Evolutionary conservation across 2,329 filamentous ascomycete genomes (phyloP).

Genomic region (Scedosporium minutisporum): DNA sequence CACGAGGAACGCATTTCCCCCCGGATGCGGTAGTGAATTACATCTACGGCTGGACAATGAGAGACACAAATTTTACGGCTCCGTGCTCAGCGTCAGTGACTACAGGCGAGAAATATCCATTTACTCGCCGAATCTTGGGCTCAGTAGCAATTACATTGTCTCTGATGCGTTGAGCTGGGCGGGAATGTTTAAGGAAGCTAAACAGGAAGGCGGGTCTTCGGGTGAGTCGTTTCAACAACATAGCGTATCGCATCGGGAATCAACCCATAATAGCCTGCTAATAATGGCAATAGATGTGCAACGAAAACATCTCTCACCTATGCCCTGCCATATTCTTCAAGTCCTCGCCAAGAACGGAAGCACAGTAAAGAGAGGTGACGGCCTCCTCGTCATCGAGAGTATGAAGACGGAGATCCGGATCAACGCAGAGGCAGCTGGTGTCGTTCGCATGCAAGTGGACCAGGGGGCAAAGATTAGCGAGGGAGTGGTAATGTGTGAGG

Average conservation of each 20-base stretch:
- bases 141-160: neutral
- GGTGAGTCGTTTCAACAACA: neutral
- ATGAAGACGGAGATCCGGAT: conserved; percentile 9
- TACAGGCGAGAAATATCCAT: conserved; percentile 1
- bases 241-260: no score
- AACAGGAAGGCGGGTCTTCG: neutral
- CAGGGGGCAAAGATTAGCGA: conserved; percentile 7
- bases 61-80: neutral
- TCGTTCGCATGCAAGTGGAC: conserved; percentile 5
- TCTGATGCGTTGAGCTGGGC: conserved; percentile 2
- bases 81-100: neutral
- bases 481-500: conserved; percentile 7
- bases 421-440: conserved; percentile 3
- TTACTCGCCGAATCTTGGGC: neutral
- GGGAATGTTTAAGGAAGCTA: conserved; percentile 1
- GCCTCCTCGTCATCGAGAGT: conserved; percentile 7
- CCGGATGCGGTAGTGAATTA: neutral
- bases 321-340: conserved; percentile 8
- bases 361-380: conserved; percentile 1
- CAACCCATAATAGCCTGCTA: neutral
- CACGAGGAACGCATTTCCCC: neutral
- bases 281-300: neutral
- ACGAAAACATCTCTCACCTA: conserved; percentile 4
- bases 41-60: neutral
- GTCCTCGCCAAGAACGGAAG: conserved; percentile 4